Base-by-base conservation (phyloP, 345 rosid genomes). In the Microcos paniculata region DNA sequence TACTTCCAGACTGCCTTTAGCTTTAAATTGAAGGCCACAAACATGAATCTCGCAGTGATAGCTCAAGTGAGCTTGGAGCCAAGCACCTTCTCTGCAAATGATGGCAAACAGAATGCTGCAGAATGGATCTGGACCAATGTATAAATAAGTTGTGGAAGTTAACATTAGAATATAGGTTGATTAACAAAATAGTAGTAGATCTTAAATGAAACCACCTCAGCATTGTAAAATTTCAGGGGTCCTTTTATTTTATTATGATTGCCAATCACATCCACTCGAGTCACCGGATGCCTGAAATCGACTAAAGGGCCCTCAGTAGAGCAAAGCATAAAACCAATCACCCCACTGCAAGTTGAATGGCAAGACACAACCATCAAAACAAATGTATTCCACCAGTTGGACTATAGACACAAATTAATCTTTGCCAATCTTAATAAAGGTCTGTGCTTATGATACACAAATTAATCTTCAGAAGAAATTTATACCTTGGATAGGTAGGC, bases 401-500 rank as follows among this genome's bases (percentile, higher is more conserved):
- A 23, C 59, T 3, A 18, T 23, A 6, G 23, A 19, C 10, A 19
- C 56, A 15, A 18, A 19, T 51, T 18, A 1, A 51, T 51, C 56
- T 51, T 15, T 18, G 23, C 1, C 8, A 51, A 51, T 6, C 18
- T 7, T 19, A 0, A 48, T 46, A 48, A 7, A 48, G 52, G 52
- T 48, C 12, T 19, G 21, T 4, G 2, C 3, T 49, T 49, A 18
- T 4, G 55, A 52, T 52, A 21, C 57, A 49, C 21, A 49, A 16
- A 19, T 49, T 19, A 49, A 18, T 18, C 55, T 18, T 49, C 57
- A n/a, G 24, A 46, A 38, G 12, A 49, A 33, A 14, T 30, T 18
- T 16, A 16, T 78, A 91, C 98, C 98, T 94, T 73, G 98, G 97
- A 85, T 89, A 94, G 43, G 97, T 90, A 15, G 98, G 98, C 77